Evolutionary conservation across 2,329 filamentous ascomycete genomes (phyloP), one percentile per base, ranked within the genome.

Genomic region (Mycosphaerella sp.): DNA sequence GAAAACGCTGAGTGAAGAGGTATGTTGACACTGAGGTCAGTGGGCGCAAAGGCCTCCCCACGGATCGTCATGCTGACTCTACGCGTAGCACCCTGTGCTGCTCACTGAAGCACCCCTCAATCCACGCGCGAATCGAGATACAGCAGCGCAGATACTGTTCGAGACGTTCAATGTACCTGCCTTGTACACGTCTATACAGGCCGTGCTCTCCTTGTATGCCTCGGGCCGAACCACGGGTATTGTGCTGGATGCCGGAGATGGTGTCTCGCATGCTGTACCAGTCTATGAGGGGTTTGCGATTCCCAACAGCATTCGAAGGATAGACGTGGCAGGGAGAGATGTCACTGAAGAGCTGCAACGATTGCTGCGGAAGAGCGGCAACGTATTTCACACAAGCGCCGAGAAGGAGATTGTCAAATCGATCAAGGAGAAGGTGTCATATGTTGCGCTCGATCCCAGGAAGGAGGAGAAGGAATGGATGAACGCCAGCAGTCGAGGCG

Each of bases 81-180:
- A 51, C 59, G 42, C 17, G 5, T 60, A 91, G 85, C 93, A 98
- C 73, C 93, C 93, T 43, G 92, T 98, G 57, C 83, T 98, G 49
- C 80, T 98, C 66, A 98, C 93, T 57, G 93, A 98, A 74, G 89
- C 93, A 47, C 93, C 93, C 40, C 78, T 98, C 62, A 98, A 98
- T 73, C 93, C 93, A 34, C 85, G 91, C 72, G 86, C 87, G 72
- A 97, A 98, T 75, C 89, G 93, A 69, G 93, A 98, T 70, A 95
- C 86, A 6, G 93, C 93, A 39, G 93, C 93, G 41, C 93, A 98
- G 73, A 95, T 98, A 61, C 83, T 98, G 53, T 98, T 98, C 74
- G 93, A 98, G 75, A 95, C 92, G 2, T 97, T 97, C 79, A 97
- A 97, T 69, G 92, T 97, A 9, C 93, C 93, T 10, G 93, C 93